Evolutionary conservation across 208 protist genomes (phyloP).

Genomic region (Trypanosoma mega): DNA sequence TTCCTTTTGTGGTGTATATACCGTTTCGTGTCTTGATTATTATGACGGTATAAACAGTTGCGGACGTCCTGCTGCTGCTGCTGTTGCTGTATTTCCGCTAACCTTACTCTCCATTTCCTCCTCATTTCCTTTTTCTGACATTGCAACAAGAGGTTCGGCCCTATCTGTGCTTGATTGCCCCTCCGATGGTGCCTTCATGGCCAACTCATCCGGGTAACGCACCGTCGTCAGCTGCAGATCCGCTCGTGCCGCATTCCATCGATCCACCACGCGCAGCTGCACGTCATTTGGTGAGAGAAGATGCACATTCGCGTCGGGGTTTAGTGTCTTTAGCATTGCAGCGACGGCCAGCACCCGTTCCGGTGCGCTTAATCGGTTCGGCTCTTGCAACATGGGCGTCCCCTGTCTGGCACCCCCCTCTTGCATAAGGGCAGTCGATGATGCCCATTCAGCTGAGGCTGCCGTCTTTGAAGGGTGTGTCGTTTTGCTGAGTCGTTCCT

Average conservation of each 20-base stretch:
- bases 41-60: slow-evolving; percentile 17
- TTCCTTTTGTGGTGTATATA: slow-evolving; percentile 1
- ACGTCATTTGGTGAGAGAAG: slow-evolving; percentile 57
- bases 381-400: slow-evolving; percentile 27
- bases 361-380: slow-evolving; percentile 52
- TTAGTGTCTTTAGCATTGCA: slow-evolving; percentile 85
- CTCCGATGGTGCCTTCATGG: slow-evolving; percentile 54
- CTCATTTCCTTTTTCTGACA: not conserved
- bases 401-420: not conserved
- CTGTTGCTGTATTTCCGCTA: not conserved
- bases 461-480: too few species aligned
- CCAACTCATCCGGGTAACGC: slow-evolving; percentile 71
- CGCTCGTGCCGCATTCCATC: slow-evolving; percentile 48
- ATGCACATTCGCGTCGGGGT: slow-evolving; percentile 79
- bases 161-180: not conserved
- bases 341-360: slow-evolving; percentile 80
- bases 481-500: too few species aligned
- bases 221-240: slow-evolving; percentile 35
- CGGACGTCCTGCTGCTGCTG: not conserved
- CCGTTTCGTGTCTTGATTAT: not conserved
- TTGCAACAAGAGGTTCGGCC: too few species aligned
- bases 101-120: not conserved
- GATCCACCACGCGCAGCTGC: slow-evolving; percentile 52
- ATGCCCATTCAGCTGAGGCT: too few species aligned
- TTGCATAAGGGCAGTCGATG: not conserved